These are phyloP conservation scores for Angophora floribunda DNA, from an alignment of 345 rosid genomes.

Conservation along the genomic window DNA sequence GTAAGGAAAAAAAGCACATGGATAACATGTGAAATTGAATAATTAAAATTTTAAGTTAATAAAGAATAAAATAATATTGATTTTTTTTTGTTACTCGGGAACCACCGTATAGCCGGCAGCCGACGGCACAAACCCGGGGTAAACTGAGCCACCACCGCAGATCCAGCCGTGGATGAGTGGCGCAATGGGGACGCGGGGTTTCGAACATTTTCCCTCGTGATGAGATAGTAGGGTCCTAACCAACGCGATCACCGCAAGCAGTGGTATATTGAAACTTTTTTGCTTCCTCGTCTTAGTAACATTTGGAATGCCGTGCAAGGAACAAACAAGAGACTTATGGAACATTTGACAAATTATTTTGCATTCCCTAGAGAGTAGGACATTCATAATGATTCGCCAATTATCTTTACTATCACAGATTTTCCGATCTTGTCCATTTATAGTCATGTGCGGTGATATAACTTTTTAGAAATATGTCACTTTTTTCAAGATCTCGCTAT, in stretches of 20 bases:
- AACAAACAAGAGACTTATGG: no score
- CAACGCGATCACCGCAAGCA: no score
- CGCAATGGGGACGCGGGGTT: rapidly evolving
- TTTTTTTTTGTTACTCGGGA: rapidly evolving
- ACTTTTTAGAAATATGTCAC: background rate
- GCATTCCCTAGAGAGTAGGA: no score
- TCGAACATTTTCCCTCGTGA: no score
- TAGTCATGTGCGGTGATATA: background rate
- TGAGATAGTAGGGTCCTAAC: no score
- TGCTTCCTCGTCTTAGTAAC: no score
- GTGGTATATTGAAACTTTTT: no score
- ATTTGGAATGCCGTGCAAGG: no score
- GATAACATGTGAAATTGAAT: no score
- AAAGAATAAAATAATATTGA: no score
- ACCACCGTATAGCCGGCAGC: rapidly evolving
- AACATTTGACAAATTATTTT: no score
- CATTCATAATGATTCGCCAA: background rate
- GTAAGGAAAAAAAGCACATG: background rate
- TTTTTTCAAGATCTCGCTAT: background rate
- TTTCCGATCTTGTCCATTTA: background rate
- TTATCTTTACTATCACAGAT: background rate
- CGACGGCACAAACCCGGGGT: rapidly evolving
- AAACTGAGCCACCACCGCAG: rapidly evolving
- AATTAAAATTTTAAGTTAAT: no score
- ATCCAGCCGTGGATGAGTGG: rapidly evolving